These are phyloP conservation scores for Nakazawaea wickerhamii DNA, from an alignment of 805 yeast genomes.

Conservation along the genomic window DNA sequence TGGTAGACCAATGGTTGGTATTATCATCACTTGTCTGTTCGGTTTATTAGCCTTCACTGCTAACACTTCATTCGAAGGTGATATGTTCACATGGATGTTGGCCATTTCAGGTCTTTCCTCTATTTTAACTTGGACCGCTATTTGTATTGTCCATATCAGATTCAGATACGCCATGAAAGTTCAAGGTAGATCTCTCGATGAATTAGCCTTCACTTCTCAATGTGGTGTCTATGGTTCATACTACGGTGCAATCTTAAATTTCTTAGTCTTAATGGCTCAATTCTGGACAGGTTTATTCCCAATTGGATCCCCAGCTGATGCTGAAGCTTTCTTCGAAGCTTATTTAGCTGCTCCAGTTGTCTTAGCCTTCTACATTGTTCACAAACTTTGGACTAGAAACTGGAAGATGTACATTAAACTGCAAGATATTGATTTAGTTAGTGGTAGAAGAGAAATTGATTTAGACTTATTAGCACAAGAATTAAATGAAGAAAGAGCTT, in stretches of 20 bases:
- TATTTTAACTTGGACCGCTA: constrained; percentile 76
- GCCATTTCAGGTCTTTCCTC: constrained; percentile 76
- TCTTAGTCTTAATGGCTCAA: constrained; percentile 63
- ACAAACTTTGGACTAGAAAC: constrained; percentile 35
- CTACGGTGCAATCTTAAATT: constrained; percentile 53
- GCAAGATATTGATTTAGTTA: constrained; percentile 50
- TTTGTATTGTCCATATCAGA: constrained; percentile 62
- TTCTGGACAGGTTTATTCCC: constrained; percentile 84
- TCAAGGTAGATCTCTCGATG: constrained; percentile 67
- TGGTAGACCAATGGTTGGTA: constrained; percentile 76
- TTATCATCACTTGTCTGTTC: constrained; percentile 44
- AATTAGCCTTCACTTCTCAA: constrained; percentile 61
- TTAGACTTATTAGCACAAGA: constrained; percentile 52
- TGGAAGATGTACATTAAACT: constrained; percentile 40
- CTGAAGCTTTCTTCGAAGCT: constrained; percentile 55
- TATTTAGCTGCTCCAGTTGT: constrained; percentile 64
- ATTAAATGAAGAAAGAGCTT: constrained; percentile 50
- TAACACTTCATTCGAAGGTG: constrained; percentile 50
- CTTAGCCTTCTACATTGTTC: constrained; percentile 34
- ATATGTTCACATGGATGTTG: constrained; percentile 68
- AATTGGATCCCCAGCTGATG: constrained; percentile 44
- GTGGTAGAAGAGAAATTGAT: constrained; percentile 60
- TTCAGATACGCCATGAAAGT: constrained; percentile 60
- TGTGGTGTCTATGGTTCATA: constrained; percentile 64
- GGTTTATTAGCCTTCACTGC: constrained; percentile 60